phyloP scores from a whole-genome alignment of 805 yeast genomes.

The Scheffersomyces spartinae region DNA sequence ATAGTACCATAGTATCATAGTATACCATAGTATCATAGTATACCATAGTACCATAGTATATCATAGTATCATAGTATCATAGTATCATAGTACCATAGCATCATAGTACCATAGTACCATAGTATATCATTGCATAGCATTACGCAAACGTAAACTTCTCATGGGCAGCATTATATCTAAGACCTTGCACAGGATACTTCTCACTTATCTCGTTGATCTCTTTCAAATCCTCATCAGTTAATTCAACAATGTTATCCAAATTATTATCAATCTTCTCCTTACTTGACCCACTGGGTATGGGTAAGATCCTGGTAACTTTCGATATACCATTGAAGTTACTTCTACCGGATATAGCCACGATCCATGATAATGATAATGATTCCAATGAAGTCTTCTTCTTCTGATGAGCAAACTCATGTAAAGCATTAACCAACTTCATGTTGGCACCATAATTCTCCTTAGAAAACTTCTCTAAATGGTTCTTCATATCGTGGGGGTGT shows the following conservation, averaged over 20 bases:
- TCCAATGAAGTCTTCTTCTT: conserved; percentile 48
- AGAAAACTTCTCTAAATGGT: conserved; percentile 41
- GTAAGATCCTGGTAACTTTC: conserved; percentile 46
- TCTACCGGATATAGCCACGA: conserved; percentile 57
- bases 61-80: no score
- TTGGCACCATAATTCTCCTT: conserved; percentile 49
- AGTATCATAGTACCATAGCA: no score
- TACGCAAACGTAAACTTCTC: no score
- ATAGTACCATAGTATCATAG: no score
- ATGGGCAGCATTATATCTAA: conserved; percentile 47
- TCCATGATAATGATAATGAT: conserved; percentile 27
- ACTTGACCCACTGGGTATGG: conserved; percentile 73
- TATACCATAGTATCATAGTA: no score
- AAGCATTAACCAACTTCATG: conserved; percentile 31
- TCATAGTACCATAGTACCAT: no score
- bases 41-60: no score
- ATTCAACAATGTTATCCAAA: conserved; percentile 26
- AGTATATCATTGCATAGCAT: no score
- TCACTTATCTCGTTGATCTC: conserved; percentile 38
- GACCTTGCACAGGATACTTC: conserved; percentile 39
- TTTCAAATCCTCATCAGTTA: conserved; percentile 47
- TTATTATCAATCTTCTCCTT: conserved; percentile 51
- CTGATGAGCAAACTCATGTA: conserved; percentile 38
- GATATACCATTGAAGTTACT: conserved; percentile 30
- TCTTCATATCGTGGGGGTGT: conserved; percentile 46